A percentile compares a stretch with the other conserved stretches of the same genome.
Conservation (phyloP, 2,329 filamentous ascomycete species). For the Salinomyces thailandicus region DNA sequence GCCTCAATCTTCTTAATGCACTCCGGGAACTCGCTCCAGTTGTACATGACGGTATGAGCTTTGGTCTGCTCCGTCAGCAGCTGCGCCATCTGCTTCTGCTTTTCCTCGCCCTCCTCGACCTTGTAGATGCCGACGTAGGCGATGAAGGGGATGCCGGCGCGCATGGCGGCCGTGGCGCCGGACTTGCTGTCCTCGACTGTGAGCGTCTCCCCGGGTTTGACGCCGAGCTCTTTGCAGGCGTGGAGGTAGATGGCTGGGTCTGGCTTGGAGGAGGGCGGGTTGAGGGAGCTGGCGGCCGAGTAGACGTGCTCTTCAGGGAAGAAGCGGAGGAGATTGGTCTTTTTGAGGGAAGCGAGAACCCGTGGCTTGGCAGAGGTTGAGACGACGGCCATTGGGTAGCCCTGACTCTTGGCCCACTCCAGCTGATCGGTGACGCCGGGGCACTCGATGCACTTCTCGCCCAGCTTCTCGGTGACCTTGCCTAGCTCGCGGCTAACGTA, state of each 20-base stretch:
- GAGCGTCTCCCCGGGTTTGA: conserved; percentile 59
- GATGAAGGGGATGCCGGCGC: conserved; percentile 69
- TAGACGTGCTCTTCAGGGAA: conserved; percentile 68
- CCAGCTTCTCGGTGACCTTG: conserved; percentile 69
- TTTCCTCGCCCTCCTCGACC: conserved; percentile 54
- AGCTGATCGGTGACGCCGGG: conserved; percentile 54
- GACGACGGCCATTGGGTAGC: conserved; percentile 67
- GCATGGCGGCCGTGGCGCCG: conserved; percentile 64
- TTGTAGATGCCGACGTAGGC: conserved; percentile 76
- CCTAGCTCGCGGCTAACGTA: conserved; percentile 73
- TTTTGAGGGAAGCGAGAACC: conserved; percentile 66
- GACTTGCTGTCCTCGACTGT: conserved; percentile 85
- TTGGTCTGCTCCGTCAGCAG: conserved; percentile 39
- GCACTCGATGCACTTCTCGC: conserved; percentile 26
- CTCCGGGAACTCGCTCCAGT: conserved; percentile 43
- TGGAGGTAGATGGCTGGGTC: conserved; percentile 80
- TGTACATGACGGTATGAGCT: conserved; percentile 39
- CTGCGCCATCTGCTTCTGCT: conserved; percentile 41
- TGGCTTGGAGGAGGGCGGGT: conserved; percentile 76
- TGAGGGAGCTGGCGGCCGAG: conserved; percentile 69
- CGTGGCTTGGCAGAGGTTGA: conserved; percentile 69
- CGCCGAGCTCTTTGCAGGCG: conserved; percentile 63
- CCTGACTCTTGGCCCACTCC: conserved; percentile 42
- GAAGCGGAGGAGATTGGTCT: conserved; percentile 69
- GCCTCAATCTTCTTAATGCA: conserved; percentile 40